Conservation (phyloP, 164 flowering plant species). For the Litsea cubeba region DNA sequence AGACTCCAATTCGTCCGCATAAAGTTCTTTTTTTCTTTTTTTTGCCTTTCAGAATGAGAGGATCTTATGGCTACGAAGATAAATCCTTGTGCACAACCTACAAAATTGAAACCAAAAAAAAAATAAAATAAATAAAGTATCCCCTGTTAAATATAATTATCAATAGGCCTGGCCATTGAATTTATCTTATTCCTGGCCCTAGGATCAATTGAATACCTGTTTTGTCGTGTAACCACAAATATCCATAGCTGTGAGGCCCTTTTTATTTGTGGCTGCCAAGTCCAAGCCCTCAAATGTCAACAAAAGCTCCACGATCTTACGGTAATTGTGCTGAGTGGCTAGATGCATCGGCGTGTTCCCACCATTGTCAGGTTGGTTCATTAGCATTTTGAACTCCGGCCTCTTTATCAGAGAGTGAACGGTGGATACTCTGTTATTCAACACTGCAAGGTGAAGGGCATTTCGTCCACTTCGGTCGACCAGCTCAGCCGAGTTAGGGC, state of each 20-base stretch:
- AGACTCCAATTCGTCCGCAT: too few relatives aligned
- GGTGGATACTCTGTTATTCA: not conserved
- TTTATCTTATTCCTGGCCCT: too few relatives aligned
- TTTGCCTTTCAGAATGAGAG: too few relatives aligned
- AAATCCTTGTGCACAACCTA: too few relatives aligned
- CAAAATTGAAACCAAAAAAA: too few relatives aligned
- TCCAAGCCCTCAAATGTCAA: not conserved
- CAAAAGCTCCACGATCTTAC: too few relatives aligned
- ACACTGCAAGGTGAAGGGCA: conserved; percentile 6
- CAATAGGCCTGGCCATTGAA: too few relatives aligned
- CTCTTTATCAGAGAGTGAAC: not conserved
- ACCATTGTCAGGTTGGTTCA: not conserved
- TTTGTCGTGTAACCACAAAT: not conserved
- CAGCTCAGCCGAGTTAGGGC: not conserved
- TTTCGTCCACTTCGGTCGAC: conserved; percentile 2
- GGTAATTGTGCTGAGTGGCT: conserved; percentile 2
- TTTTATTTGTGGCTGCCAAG: conserved; percentile 4
- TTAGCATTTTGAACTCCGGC: not conserved
- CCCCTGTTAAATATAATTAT: too few relatives aligned
- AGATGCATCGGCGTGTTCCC: conserved; percentile 22
- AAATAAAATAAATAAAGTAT: too few relatives aligned
- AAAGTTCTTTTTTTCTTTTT: too few relatives aligned
- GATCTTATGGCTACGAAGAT: too few relatives aligned
- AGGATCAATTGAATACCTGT: not conserved
- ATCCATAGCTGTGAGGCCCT: conserved; percentile 21